Evolutionary conservation across 2,329 filamentous ascomycete species (phyloP), one percentile per base, ranked within the genome.

Genomic region (Aspergillus neoniger): DNA sequence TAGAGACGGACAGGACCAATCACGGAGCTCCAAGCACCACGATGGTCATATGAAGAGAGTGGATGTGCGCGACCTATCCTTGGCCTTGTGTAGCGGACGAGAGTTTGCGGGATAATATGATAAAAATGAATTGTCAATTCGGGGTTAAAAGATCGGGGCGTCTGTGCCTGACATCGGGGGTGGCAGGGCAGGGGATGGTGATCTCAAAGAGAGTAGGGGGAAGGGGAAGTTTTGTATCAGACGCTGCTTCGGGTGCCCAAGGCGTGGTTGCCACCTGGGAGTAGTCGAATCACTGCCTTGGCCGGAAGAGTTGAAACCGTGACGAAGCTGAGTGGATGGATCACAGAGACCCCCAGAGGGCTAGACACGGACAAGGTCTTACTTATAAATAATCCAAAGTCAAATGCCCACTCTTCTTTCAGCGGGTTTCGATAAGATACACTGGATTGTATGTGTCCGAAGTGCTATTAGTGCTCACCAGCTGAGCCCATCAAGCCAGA

Each of bases 11-110:
- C 32, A 62, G 50, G 39, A 39, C 58, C 60, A 65, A 64, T 59
- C 36, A 59, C 57, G 53, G 57, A 55, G 49, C 52, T 53, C 41
- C 41, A 52, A 17, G 30, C 49, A 53, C 52, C 48, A 52, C 17
- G n/a, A 41, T 53, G 58, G 60, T 66, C 66, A 65, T 64, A 67
- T 66, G 64, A 62, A 64, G 47, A 62, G 10, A 62, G 50, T 51
- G 55, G 57, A 59, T 58, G 38, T 58, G 61, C 39, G 52, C 57
- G 57, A 66, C 60, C 63, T 59, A 38, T 61, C 47, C 50, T 55
- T 44, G 21, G 53, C 32, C 19, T 32, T 65, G 63, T 68, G 62
- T 65, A 63, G 63, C 65, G 60, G 47, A 44, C 49, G 39, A 59
- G 28, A 19, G 21, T 12, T 48, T 48, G 39, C 30, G 61, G 58